A percentile compares a stretch with the other conserved stretches of the same genome.
Evolutionary conservation across 2,329 filamentous ascomycete species (phyloP).

Genomic region (Alternaria rosae): DNA sequence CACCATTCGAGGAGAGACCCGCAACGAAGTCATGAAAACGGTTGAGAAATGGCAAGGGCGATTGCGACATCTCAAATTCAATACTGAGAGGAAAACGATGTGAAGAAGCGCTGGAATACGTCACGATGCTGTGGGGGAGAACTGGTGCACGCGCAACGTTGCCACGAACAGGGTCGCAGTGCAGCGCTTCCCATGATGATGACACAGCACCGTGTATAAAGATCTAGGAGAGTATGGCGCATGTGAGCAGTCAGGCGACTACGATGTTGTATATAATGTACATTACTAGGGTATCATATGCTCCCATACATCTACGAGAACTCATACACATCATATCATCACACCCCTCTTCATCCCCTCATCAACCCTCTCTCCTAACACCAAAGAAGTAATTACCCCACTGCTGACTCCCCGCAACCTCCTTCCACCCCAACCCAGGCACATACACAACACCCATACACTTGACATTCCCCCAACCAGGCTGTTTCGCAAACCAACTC

Average conservation of each 20-base stretch:
- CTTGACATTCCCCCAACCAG: conserved; percentile 56
- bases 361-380: conserved; percentile 63
- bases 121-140: background rate
- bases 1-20: conserved; percentile 35
- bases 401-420: conserved; percentile 80
- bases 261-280: conserved; percentile 11
- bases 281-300: conserved; percentile 17
- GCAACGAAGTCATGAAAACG: conserved; percentile 19
- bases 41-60: background rate
- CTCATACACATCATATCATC: background rate
- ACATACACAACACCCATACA: conserved; percentile 89
- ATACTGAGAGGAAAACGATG: background rate
- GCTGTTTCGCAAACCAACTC: conserved; percentile 54
- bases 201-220: background rate
- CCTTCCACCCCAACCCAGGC: conserved; percentile 88
- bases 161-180: background rate
- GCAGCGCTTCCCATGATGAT: background rate
- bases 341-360: background rate
- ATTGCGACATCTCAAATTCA: too few relatives aligned
- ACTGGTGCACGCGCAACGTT: background rate
- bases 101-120: background rate
- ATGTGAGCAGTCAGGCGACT: background rate
- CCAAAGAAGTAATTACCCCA: conserved; percentile 97
- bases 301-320: background rate
- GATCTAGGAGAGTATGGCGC: background rate